phyloP scores from a whole-genome alignment of 2,329 filamentous ascomycete species.

The Epichloe bromicola region DNA sequence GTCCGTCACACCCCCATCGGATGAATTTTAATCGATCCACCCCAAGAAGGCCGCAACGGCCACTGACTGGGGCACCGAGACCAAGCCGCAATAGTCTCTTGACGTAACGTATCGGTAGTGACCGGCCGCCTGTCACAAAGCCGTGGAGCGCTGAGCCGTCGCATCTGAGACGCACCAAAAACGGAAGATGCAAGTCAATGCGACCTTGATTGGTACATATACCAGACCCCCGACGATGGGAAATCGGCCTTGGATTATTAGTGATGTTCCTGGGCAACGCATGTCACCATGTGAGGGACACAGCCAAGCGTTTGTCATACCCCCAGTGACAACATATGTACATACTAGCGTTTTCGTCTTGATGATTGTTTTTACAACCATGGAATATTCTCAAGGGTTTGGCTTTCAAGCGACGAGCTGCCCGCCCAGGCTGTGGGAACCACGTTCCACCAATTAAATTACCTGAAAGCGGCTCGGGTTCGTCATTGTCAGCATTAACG shows the following conservation, averaged over 20 bases:
- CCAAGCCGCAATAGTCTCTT: not conserved
- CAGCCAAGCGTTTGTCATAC: not conserved
- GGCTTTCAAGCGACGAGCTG: not conserved
- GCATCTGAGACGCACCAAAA: conserved; percentile 1
- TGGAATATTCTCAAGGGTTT: not conserved
- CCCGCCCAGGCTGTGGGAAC: not conserved
- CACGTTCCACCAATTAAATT: not conserved
- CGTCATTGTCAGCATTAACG: not conserved
- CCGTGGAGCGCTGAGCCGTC: not conserved
- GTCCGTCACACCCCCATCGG: not conserved
- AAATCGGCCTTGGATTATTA: not conserved
- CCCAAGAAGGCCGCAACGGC: not conserved
- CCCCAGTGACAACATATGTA: not conserved
- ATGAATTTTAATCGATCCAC: not conserved
- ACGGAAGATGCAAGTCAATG: not conserved
- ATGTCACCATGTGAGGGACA: too few species aligned
- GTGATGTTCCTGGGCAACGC: not conserved
- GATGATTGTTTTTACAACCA: not conserved
- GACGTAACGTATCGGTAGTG: conserved; percentile 8
- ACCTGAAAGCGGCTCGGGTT: not conserved
- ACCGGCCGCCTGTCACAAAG: not conserved
- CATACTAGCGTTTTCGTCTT: not conserved
- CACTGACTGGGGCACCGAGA: not conserved
- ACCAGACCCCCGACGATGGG: not conserved
- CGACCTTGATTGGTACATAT: not conserved